Base-by-base conservation (phyloP, 2,329 filamentous ascomycete genomes). In the Scedosporium apiospermum region DNA sequence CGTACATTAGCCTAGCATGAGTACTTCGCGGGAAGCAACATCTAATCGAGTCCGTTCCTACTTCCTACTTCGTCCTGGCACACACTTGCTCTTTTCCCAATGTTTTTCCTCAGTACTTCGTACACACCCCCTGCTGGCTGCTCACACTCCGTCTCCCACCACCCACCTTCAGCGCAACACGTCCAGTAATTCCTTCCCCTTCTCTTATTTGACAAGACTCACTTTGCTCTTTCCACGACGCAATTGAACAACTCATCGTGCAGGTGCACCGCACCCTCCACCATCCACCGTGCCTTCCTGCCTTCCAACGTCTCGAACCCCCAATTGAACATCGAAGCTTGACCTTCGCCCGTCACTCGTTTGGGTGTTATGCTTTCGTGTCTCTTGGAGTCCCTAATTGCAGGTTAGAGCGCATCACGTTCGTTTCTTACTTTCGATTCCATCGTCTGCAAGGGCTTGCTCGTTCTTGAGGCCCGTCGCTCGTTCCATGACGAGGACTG, bases 231-330 rank as follows among this genome's bases (percentile, higher is more conserved):
- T 59, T 38, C 57, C 57, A 42, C 60, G 51, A 62, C 51, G 53
- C 38, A 62, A 57, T 62, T 62, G 60, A 58, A 62, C 60, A 62
- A 62, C 60, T 30, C 60, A 62, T 62, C 60, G 60, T 62, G 60
- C 60, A 62, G 60, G 30, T 61, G 38, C 57, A 42, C 46, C n/a
- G 30, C 38, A n/a, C 18, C 46, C 23, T 49, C 49, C 49, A 14
- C n/a, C 30, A 21, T 42, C 51, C 60, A 26, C 49, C 53, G 42
- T 49, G 27, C 53, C 38, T 51, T 61, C 60, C 1, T 41, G 44
- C 14, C 21, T 49, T 49, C 21, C 44, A 49, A 49, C 6, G 23
- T 23, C 23, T 23, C 23, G 23, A 49, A 49, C 14, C 44, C 44
- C 44, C 44, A 10, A 21, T 49, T n/a, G 6, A 49, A 21, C 44